phyloP scores from a whole-genome alignment of 1,284 basidiomycete species.

The Psilocybe mexicana region DNA sequence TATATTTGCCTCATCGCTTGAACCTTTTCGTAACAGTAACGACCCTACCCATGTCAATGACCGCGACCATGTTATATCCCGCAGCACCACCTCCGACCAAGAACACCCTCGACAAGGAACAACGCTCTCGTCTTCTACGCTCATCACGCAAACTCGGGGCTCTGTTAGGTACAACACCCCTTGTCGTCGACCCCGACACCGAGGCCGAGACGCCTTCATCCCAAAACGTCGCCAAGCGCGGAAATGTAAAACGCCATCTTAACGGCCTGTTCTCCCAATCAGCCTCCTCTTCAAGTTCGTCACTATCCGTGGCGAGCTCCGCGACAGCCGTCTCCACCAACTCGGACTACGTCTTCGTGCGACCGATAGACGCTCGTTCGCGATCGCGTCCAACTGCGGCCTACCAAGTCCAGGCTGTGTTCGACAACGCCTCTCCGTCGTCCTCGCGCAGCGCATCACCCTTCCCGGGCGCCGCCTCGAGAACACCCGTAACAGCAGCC shows the following conservation, averaged over 20 bases:
- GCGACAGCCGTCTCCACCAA: background rate
- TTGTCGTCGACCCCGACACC: slow-evolving; percentile 41
- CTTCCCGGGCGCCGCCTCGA: slow-evolving; percentile 5
- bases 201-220: background rate
- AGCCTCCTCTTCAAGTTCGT: slow-evolving; percentile 27
- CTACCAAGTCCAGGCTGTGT: slow-evolving; percentile 18
- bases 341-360: slow-evolving; percentile 26
- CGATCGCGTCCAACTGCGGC: slow-evolving; percentile 1
- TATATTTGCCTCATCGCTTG: background rate
- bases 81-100: slow-evolving; percentile 38
- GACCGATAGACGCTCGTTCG: slow-evolving; percentile 12
- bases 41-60: slow-evolving; percentile 5
- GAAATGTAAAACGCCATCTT: slow-evolving; percentile 14
- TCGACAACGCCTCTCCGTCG: slow-evolving; percentile 7
- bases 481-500: background rate
- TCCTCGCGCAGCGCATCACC: slow-evolving; percentile 18
- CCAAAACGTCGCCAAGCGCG: slow-evolving; percentile 6
- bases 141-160: slow-evolving; percentile 60
- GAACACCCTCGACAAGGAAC: slow-evolving; percentile 47
- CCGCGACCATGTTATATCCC: slow-evolving; percentile 10
- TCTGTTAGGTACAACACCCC: slow-evolving; percentile 57
- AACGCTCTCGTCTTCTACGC: slow-evolving; percentile 55
- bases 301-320: slow-evolving; percentile 8
- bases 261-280: slow-evolving; percentile 30
- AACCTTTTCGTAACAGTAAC: background rate